Evolutionary conservation across 495 filamentous ascomycete species (phyloP), one percentile per base, ranked within the genome.

Genomic region (Aspergillus biplanus): DNA sequence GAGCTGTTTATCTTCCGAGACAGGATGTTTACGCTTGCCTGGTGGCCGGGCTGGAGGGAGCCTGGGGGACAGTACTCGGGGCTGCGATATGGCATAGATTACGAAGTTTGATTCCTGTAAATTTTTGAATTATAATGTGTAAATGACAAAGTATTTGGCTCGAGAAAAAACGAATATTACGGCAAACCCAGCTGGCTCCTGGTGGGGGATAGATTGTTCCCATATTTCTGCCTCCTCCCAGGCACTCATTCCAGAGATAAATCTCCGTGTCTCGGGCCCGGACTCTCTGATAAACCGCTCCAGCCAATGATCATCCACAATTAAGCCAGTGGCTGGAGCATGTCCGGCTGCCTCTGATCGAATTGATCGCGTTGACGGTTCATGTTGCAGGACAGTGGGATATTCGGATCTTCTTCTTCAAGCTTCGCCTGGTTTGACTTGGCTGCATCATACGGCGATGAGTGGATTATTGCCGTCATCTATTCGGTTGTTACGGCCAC

Each of bases 301-400:
- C 5, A 50, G 11, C 18, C 47, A 50, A 50, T 50, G 11, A 21
- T n/a, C 18, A 50, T 50, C 47, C 47, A 50, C 18, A 50, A 50
- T 21, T 50, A 50, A 44, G 21, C 21, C 2, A 27, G 21, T 27
- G 21, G 21, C 21, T 44, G 39, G 7, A 21, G 7, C 47, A 50
- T 50, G 7, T 7, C 1, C 18, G 7, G 7, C 18, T 50, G 1
- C 1, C 18, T 16, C 21, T 27, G 21, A 27, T 27, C 2, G 21
- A 2, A 27, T 27, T 27, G 21, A 27, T 50, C 47, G 47, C 16
- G 47, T 21, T 50, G 16, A 50, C 16, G 18, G 6, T 44, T 44
- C 39, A 44, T 9, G 9, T 15, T 3, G 8, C 9, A 2, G 39
- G 15, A 2, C 9, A 44, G 39, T 3, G 39, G 1, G 39, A 44